Conservation (phyloP, 2,329 filamentous ascomycete species). For the Nothophaeocryptopus gaeumannii region DNA sequence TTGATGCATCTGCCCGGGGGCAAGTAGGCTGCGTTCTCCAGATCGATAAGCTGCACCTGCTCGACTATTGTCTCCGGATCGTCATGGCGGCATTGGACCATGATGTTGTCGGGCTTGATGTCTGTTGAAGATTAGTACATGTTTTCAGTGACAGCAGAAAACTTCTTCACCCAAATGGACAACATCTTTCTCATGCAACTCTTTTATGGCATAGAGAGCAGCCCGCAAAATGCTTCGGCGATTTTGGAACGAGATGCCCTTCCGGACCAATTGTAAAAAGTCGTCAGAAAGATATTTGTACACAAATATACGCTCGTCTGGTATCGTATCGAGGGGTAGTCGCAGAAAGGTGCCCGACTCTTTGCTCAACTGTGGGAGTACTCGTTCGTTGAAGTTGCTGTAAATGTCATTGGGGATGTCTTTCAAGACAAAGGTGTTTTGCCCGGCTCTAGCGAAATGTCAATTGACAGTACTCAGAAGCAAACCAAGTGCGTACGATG, state of each 20-base stretch:
- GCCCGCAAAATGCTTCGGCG: background rate
- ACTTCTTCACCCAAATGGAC: background rate
- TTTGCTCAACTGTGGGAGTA: background rate
- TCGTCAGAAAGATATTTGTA: conserved; percentile 2
- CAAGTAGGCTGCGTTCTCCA: conserved; percentile 38
- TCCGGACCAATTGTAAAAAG: background rate
- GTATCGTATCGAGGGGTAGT: conserved; percentile 1
- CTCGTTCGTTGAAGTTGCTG: conserved; percentile 22
- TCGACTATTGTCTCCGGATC: conserved; percentile 20
- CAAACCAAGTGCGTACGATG: background rate
- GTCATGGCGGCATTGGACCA: conserved; percentile 24
- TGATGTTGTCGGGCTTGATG: conserved; percentile 34
- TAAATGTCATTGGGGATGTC: conserved; percentile 1
- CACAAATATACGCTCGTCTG: conserved; percentile 1
- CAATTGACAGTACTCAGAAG: background rate
- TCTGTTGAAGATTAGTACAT: no score
- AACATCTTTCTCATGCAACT: background rate
- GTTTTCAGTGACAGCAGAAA: no score
- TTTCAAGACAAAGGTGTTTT: background rate
- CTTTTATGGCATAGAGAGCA: background rate
- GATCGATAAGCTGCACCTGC: conserved; percentile 29
- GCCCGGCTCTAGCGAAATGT: background rate
- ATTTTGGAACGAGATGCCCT: background rate
- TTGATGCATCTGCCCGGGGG: conserved; percentile 31
- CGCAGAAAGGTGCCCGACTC: background rate